phyloP scores from a whole-genome alignment of 2,329 filamentous ascomycete species.

The Alternaria ventricosa region DNA sequence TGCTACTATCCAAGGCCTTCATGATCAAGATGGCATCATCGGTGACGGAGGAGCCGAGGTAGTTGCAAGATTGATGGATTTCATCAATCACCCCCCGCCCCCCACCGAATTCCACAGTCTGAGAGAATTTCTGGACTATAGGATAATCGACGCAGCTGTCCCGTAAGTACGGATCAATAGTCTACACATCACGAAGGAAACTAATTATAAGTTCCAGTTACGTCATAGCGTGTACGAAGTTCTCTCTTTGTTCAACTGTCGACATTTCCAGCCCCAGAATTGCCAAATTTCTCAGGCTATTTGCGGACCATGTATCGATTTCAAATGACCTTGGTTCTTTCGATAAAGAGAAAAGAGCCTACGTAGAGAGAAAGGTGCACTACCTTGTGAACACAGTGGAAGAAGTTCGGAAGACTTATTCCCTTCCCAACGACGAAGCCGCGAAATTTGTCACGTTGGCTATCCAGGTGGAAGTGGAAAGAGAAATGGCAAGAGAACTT shows the following conservation, averaged over 20 bases:
- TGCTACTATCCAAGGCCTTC: not conserved
- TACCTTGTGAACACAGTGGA: not conserved
- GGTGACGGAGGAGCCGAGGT: not conserved
- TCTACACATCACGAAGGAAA: not conserved
- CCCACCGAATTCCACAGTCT: not conserved
- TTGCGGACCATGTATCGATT: not conserved
- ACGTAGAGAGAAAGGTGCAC: not conserved
- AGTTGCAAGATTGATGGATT: not conserved
- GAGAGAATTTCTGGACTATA: not conserved
- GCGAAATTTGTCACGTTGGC: not conserved
- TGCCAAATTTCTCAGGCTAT: not conserved
- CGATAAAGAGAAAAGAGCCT: not conserved
- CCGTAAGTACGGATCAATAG: not conserved
- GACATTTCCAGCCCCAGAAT: not conserved
- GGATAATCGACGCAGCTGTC: not conserved
- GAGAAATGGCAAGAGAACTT: not conserved
- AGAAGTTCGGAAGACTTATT: not conserved
- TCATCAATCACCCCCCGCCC: not conserved
- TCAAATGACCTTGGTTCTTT: not conserved
- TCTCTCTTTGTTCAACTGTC: not conserved
- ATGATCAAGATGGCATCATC: not conserved
- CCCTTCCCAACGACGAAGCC: not conserved
- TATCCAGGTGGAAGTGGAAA: not conserved
- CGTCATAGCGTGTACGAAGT: not conserved
- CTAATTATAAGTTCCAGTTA: not conserved